Percentiles rank a stretch among this genome's conserved stretches.
Conservation (phyloP, 176 grass and related monocot species). For the Rhipidocladum racemiflorum region DNA sequence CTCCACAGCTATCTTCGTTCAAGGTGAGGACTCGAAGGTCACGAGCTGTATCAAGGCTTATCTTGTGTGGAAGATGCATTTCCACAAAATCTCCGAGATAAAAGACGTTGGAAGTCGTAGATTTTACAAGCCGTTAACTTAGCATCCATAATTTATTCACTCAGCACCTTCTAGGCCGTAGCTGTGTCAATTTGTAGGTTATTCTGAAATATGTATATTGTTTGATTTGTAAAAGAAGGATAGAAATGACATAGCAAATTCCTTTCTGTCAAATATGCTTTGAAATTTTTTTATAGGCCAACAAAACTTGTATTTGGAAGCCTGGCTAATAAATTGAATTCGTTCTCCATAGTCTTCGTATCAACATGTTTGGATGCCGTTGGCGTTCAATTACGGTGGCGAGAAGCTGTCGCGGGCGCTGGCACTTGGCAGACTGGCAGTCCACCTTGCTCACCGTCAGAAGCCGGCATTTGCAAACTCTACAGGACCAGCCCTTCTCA, state of each 20-base stretch:
- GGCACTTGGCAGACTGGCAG: not conserved
- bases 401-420: not conserved
- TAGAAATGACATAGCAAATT: conserved; percentile 38
- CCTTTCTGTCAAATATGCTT: conserved; percentile 35
- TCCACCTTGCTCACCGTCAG: not conserved
- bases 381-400: not conserved
- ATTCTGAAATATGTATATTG: conserved; percentile 49
- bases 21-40: conserved; percentile 38
- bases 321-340: conserved; percentile 10
- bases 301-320: not conserved
- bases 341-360: not conserved
- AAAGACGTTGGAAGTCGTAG: conserved; percentile 9
- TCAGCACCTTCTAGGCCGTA: conserved; percentile 37
- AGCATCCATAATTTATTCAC: conserved; percentile 31
- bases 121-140: conserved; percentile 24
- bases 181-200: conserved; percentile 38
- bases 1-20: conserved; percentile 43
- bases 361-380: not conserved
- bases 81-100: conserved; percentile 50
- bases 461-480: not conserved
- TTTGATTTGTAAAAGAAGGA: conserved; percentile 33
- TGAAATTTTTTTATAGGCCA: conserved; percentile 27
- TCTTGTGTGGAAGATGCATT: conserved; percentile 65
- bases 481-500: not conserved
- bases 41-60: conserved; percentile 41